Percentiles rank a stretch among this genome's conserved stretches.
Conservation (phyloP, 176 grass and related monocot genomes). For the Elymus sibiricus region DNA sequence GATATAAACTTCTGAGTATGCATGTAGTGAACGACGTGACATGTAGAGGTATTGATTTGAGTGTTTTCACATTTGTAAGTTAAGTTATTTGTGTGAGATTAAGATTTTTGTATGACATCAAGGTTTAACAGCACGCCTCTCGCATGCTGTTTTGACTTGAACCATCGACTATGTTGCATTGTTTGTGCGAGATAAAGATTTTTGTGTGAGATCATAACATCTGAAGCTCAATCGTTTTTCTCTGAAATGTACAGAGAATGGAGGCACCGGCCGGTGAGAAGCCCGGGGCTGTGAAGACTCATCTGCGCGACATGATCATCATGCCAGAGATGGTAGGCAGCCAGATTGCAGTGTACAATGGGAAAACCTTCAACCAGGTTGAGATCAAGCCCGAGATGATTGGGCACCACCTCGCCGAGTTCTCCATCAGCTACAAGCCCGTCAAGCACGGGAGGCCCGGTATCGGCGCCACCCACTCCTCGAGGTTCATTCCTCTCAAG, state of each 20-base stretch:
- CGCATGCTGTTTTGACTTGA: not conserved
- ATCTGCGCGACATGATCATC: conserved; percentile 59
- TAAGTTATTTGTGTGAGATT: no score
- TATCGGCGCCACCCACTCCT: conserved; percentile 47
- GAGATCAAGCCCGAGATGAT: conserved; percentile 10
- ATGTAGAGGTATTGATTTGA: not conserved
- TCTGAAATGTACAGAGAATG: conserved; percentile 34
- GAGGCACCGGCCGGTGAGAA: conserved; percentile 52
- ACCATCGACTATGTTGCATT: not conserved
- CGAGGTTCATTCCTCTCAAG: conserved; percentile 67
- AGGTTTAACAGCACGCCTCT: not conserved
- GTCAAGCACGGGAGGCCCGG: conserved; percentile 40
- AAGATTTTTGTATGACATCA: not conserved
- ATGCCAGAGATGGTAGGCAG: conserved; percentile 68
- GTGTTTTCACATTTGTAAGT: not conserved
- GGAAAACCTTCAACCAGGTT: conserved; percentile 39
- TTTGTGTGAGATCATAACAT: not conserved
- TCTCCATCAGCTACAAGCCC: conserved; percentile 57
- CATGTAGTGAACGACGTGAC: not conserved
- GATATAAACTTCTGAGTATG: not conserved
- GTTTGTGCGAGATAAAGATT: not conserved
- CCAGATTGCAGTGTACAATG: conserved; percentile 52
- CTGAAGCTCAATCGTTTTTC: not conserved
- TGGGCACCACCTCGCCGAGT: conserved; percentile 49
- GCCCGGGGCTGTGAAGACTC: conserved; percentile 52